Evolutionary conservation across 495 filamentous ascomycete genomes (phyloP), one percentile per base, ranked within the genome.

Genomic region (Patellaria atrata): DNA sequence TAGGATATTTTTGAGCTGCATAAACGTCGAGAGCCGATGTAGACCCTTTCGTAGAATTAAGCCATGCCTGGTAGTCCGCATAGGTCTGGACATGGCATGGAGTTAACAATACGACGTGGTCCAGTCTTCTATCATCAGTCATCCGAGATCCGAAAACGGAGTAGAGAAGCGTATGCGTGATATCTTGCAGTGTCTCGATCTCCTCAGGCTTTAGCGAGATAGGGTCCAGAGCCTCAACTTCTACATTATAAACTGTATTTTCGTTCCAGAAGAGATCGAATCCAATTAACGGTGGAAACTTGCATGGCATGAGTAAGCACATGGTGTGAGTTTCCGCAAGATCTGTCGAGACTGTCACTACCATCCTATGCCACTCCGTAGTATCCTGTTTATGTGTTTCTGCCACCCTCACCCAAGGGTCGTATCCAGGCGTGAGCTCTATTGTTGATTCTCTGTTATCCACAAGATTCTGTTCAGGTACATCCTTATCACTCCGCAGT

Each of bases 381-480:
- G 59, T 44, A 53, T 30, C 19, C 30, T 45, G 20, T 5, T 44
- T 41, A 74, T 75, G 81, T 9, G 53, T 59, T 20, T 56, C 50
- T 2, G 79, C 75, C 27, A 82, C 50, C 8, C 58, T 48, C n/a
- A 55, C 43, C 76, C 77, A 91, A 0, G 81, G 79, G 44, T 79
- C 69, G 34, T 73, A 60, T 42, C 68, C 63, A 22, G 61, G 64
- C 7, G 61, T 55, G 2, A 78, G 75, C 12, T 61, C 46, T 8
- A 50, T 36, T 4, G 45, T 7, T 67, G 7, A 73, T 47, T n/a
- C 65, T 57, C 37, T 34, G 5, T 41, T 17, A 27, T 43, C 35
- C 0, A 31, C 27, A 9, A 43, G 41, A 10, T 43, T n/a, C 9
- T 33, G 43, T 21, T 45, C 42, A 4, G 18, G 12, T 8, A 19